Base-by-base conservation (phyloP, 805 yeast genomes). In the Deakozyma indianensis region DNA sequence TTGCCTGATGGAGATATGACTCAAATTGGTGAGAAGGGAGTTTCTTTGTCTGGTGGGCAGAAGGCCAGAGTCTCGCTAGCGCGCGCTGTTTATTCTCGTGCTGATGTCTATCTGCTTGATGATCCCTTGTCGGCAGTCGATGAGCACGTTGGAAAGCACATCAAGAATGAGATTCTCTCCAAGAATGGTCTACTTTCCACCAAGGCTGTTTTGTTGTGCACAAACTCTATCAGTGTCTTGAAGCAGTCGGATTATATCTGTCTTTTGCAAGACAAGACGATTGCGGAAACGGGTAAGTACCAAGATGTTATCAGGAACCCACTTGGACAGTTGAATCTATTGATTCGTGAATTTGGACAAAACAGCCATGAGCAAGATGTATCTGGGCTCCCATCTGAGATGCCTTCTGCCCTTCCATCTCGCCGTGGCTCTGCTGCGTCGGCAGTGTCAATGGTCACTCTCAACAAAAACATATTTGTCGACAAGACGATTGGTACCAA, bases 41-140 rank as follows among this genome's bases (percentile, higher is more conserved):
- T 88, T 45, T 83, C 95, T n/a, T 67, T 88, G 46, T 83, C 94
- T 32, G 96, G 96, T 44, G 96, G 96, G 32, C 96, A 88, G 62
- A 87, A 87, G 69, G 96, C 96, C 0, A 76, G 96, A 61, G 69
- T 88, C 38, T 79, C 94, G 0, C 71, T 88, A 45, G 96, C 96
- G 0, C 75, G 96, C 60, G 95, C 96, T 9, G 94, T 88, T 9
- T 88, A 88, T 59, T 73, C 94, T n/a, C 73, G 96, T 52, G 90
- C 95, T 2, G 96, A 87, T 58, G 75, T 87, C 28, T 84, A 83
- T 60, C 64, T 88, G 40, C 64, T 88, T 49, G 96, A 88, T 62
- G 96, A 88, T 62, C 80, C 92, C n/a, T 70, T 88, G 49, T 80
- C 90, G 59, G 96, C 96, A 24, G 96, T 88, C 43, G 96, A 88